Evolutionary conservation across 176 grass and related monocot species (phyloP), one percentile per base, ranked within the genome.

Genomic region (Pontederia crassipes): DNA sequence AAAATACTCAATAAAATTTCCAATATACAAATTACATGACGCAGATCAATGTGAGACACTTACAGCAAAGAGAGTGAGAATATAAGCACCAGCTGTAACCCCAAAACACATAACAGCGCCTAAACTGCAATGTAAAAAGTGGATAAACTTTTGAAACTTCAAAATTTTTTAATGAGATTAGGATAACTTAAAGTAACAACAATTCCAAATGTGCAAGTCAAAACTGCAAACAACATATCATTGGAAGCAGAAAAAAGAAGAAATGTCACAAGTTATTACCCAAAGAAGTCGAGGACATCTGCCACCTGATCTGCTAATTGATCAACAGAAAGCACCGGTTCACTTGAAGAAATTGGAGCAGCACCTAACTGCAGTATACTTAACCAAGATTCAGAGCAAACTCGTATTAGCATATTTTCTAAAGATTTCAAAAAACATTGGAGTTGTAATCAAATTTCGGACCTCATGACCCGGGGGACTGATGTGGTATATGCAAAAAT

Each of bases 401-500:
- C 10, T 55, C 27, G 75, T 74, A 32, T 74, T 71, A 85, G 26
- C 60, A 81, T 52, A 63, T 12, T 78, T 18, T 54, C 71, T 53
- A 61, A 45, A 52, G 0, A 51, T 14, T 6, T 13, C 12, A 10
- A 66, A 8, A 15, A 40, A 40, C 2, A 40, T 40, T 40, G 20
- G 6, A 48, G 13, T 7, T 28, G 51, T 32, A 74, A 73, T 52
- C 8, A 64, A 59, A 78, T 60, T 68, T 75, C 80, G 28, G 70
- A 96, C 93, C 93, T 98, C 84, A 69, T 98, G 93, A 52, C 93
- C 93, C 68, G 93, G 93, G 65, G 93, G 93, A 69, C 84, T 92
- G 71, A 98, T 98, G 86, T 98, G 88, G 65, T 98, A 98, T 64
- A 98, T 87, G 54, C 84, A 98, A 74, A 98, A 98, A 81, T 89